Evolutionary conservation across 2,329 filamentous ascomycete genomes (phyloP).

Genomic region (Calonectria leucothoes): DNA sequence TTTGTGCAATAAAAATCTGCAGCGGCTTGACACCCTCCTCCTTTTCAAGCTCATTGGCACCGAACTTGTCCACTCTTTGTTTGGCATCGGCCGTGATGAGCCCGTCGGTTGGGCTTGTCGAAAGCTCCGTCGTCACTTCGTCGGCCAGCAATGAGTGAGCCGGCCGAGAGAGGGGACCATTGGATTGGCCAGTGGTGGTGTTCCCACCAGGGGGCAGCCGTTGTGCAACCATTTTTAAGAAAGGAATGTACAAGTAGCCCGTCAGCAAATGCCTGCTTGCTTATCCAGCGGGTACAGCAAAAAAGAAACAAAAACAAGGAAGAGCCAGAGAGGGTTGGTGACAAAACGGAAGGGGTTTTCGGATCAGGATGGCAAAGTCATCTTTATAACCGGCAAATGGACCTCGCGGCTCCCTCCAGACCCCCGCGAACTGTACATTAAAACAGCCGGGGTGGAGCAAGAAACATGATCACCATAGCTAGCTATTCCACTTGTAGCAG

Average conservation of each 20-base stretch:
- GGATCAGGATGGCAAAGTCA: not conserved
- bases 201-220: conserved; percentile 8
- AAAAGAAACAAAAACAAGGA: not conserved
- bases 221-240: not conserved
- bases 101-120: conserved; percentile 63
- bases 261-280: conserved; percentile 2
- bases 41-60: conserved; percentile 67
- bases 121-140: conserved; percentile 62
- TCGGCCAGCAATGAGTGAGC: conserved; percentile 66
- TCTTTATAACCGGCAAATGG: not conserved
- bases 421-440: too few relatives aligned
- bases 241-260: not conserved
- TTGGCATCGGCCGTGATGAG: conserved; percentile 63
- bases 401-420: not conserved
- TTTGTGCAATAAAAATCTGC: conserved; percentile 68
- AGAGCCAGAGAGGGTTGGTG: not conserved
- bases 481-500: not conserved
- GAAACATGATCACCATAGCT: not conserved
- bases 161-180: conserved; percentile 59
- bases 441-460: not conserved
- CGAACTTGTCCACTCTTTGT: conserved; percentile 61
- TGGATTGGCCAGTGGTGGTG: conserved; percentile 45
- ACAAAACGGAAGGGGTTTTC: not conserved
- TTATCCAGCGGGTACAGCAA: not conserved
- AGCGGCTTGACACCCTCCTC: conserved; percentile 59